Percentiles rank a stretch among this genome's conserved stretches.
phyloP scores from a whole-genome alignment of 2,329 filamentous ascomycete genomes.

The Teratosphaeria epicoccoides region DNA sequence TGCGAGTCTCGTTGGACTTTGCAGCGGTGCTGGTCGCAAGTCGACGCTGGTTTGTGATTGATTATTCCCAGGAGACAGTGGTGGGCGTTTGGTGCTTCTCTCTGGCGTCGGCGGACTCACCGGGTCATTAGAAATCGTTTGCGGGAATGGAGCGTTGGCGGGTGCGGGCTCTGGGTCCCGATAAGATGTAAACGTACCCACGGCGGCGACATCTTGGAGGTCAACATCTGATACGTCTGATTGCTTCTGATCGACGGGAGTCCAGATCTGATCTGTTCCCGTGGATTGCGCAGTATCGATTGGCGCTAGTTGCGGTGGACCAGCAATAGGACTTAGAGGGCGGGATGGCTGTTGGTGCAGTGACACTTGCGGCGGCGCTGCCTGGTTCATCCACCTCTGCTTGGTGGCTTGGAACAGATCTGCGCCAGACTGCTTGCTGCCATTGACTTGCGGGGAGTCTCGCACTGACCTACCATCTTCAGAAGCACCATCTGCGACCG shows the following conservation, averaged over 20 bases:
- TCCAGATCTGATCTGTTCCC: slow-evolving; percentile 7
- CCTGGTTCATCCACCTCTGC: slow-evolving; percentile 16
- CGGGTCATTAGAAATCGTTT: slow-evolving; percentile 4
- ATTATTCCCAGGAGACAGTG: slow-evolving; percentile 6
- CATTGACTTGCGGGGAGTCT: slow-evolving; percentile 1
- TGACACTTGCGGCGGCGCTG: slow-evolving; percentile 4
- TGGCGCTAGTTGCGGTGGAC: slow-evolving; percentile 6
- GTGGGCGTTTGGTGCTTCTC: slow-evolving; percentile 13
- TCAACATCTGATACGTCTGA: slow-evolving; percentile 16
- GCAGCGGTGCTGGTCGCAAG: slow-evolving; percentile 19
- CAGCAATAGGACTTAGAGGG: not conserved
- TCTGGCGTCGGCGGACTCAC: slow-evolving; percentile 15
- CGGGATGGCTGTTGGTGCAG: not conserved
- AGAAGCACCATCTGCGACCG: not conserved
- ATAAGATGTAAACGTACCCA: slow-evolving; percentile 17
- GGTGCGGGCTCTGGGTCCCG: slow-evolving; percentile 14
- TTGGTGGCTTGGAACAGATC: slow-evolving; percentile 17
- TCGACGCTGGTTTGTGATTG: slow-evolving; percentile 14
- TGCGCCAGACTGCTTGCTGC: slow-evolving; percentile 7
- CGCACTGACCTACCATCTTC: not conserved
- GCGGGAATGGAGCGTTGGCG: not conserved
- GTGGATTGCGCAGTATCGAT: slow-evolving; percentile 9
- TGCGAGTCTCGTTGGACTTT: slow-evolving; percentile 11
- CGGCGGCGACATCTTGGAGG: slow-evolving; percentile 13
- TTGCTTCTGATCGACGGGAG: slow-evolving; percentile 3